A percentile compares a stretch with the other conserved stretches of the same genome.
phyloP scores from a whole-genome alignment of 441 rosid genomes.

The Eugenia klotzschiana region DNA sequence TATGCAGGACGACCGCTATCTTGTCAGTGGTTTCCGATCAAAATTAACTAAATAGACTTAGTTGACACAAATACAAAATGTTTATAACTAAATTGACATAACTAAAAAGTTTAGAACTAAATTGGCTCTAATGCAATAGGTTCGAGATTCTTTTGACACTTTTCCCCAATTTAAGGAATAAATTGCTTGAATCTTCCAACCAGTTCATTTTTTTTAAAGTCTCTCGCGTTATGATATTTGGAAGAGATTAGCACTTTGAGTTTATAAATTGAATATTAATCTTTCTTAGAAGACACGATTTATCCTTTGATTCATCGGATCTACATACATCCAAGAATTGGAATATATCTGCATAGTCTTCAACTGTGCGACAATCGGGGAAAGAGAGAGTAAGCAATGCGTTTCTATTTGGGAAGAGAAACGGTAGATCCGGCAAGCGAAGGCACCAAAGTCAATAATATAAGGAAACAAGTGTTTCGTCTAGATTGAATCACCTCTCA shows the following conservation, averaged over 20 bases:
- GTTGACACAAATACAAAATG: no score
- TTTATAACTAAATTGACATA: no score
- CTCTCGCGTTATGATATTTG: background rate
- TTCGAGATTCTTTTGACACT: no score
- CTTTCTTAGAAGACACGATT: background rate
- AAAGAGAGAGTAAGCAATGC: background rate
- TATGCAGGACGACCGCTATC: no score
- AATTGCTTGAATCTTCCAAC: background rate
- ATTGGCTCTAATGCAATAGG: no score
- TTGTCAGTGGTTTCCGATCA: rapidly evolving
- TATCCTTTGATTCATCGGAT: background rate
- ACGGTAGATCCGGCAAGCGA: background rate
- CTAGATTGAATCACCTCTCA: background rate
- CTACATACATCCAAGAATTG: background rate
- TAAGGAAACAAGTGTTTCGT: background rate
- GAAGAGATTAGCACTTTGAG: background rate
- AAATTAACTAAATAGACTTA: no score
- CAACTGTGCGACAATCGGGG: background rate
- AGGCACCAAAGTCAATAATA: background rate
- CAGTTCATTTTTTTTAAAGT: background rate
- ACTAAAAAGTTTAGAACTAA: no score
- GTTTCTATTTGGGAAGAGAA: background rate
- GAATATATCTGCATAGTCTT: background rate
- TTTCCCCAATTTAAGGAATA: background rate
- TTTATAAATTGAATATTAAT: background rate